Evolutionary conservation across 148 eudicot genomes (phyloP), one percentile per base, ranked within the genome.

Genomic region (Spergularia marina): DNA sequence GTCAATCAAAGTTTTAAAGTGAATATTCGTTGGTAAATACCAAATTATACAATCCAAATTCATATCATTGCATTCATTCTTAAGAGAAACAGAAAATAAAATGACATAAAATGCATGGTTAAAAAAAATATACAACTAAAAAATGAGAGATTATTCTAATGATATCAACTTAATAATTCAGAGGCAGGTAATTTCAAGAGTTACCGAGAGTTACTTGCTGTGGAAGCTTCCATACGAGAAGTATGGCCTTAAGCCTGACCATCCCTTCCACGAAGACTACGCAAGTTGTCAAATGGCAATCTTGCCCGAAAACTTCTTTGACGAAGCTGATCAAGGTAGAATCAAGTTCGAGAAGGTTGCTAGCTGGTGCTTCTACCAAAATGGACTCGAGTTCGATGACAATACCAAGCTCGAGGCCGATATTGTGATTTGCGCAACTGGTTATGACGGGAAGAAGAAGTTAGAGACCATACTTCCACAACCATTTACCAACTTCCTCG

Each of bases 211-310:
- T 15, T 94, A 94, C 55, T 83, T 94, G 70, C 76, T 81, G 2
- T 85, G 90, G 88, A 89, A 79, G 77, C 88, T 94, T 71, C 98
- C 98, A 18, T 70, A 85, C 56, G 83, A 81, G 68, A 90, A 91
- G 75, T 86, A 94, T 71, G 96, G 91, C 6, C 70, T 91, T 74
- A 92, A 83, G 67, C 99, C 99, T 1, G 93, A 92, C 0, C 98
- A 96, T 70, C 93, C 97, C 0, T 96, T 96, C 63, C 85, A 83
- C 17, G 99, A 96, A 55, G 99, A 96, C 79, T 96, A 96, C 56
- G 97, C 94, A 53, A 90, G 97, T 10, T 96, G 99, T 74, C 99
- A 92, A 78, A 96, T 96, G 98, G 99, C 98, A 18, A 92, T 96
- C 70, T 82, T 96, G 77, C 99, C 99, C 0, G 93, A 92, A 4